Evolutionary conservation across 1,284 basidiomycete species (phyloP), one percentile per base, ranked within the genome.

Genomic region (Kalmanozyma brasiliensis): DNA sequence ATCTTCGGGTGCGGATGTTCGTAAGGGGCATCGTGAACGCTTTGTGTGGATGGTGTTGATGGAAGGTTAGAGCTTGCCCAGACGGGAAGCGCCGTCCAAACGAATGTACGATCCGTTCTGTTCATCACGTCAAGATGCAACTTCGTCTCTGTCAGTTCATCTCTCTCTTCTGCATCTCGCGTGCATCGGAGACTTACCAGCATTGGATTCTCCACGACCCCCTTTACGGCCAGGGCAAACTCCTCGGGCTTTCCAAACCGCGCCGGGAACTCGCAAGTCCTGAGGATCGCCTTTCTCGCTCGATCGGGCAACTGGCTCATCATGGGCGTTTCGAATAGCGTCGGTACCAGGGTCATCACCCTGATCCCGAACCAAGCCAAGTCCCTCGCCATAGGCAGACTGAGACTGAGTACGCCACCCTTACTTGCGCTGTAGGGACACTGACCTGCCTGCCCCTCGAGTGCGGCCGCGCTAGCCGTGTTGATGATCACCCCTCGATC

Each of bases 11-110:
- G n/a, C 36, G 89, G 85, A 82, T 90, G 11, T 24, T n/a, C n/a
- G n/a, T n/a, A n/a, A n/a, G 24, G 38, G 16, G 23, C 16, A 26
- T 14, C 23, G 22, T 24, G 38, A 17, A 8, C 34, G n/a, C 17
- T 35, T 35, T 20, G n/a, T 34, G 42, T 87, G 29, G 93, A 88
- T 14, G 20, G 32, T 10, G 37, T 13, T 66, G n/a, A n/a, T n/a
- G n/a, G n/a, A n/a, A n/a, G n/a, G n/a, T n/a, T 19, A 80, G n/a
- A 81, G 71, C 56, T 81, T 81, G 30, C 78, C 79, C 14, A 81
- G 60, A 41, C 79, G 52, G 2, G 77, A 74, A 22, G 78, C 79
- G 11, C 77, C 79, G 44, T 81, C 79, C 20, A 81, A 52, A 8
- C 79, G 62, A 17, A 79, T 81, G 24, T 70, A 70, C 14, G 68